phyloP scores from a whole-genome alignment of 2,329 filamentous ascomycete genomes.

The Xylariales sp. region DNA sequence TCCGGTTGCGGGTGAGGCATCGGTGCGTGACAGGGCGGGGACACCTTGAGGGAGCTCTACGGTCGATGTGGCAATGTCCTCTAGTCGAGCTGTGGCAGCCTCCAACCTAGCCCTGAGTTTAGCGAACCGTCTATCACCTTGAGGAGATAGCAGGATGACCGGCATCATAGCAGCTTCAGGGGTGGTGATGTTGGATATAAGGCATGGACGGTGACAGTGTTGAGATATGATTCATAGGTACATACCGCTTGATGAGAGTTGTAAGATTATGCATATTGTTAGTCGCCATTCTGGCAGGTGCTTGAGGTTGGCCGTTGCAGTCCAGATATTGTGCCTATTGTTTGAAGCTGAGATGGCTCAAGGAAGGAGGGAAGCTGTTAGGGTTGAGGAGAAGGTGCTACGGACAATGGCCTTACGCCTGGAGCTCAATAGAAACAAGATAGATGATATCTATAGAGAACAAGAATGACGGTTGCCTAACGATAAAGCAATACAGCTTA shows the following conservation, averaged over 20 bases:
- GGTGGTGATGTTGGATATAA: background rate
- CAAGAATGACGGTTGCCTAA: constrained; percentile 1
- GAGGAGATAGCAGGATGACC: constrained; percentile 14
- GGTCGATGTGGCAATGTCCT: constrained; percentile 85
- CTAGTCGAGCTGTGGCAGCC: constrained; percentile 90
- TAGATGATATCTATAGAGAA: constrained; percentile 1
- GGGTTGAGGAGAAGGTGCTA: background rate
- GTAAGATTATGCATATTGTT: constrained; percentile 95
- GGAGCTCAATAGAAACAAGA: background rate
- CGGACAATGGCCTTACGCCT: background rate
- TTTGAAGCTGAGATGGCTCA: background rate
- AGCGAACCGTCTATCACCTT: constrained; percentile 30
- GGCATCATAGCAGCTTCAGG: constrained; percentile 11
- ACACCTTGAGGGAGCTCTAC: constrained; percentile 53
- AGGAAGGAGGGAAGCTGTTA: background rate
- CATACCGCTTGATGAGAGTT: constrained; percentile 95
- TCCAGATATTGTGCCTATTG: background rate
- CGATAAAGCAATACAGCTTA: background rate
- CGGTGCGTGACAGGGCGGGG: constrained; percentile 37
- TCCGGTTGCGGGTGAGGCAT: constrained; percentile 30
- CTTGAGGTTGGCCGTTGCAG: constrained; percentile 10
- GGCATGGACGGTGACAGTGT: background rate
- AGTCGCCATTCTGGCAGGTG: constrained; percentile 52
- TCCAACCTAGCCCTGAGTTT: constrained; percentile 69
- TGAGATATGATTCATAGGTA: too few species aligned